Conservation (phyloP, 2,329 filamentous ascomycete genomes). For the Cercospora berteroae region DNA sequence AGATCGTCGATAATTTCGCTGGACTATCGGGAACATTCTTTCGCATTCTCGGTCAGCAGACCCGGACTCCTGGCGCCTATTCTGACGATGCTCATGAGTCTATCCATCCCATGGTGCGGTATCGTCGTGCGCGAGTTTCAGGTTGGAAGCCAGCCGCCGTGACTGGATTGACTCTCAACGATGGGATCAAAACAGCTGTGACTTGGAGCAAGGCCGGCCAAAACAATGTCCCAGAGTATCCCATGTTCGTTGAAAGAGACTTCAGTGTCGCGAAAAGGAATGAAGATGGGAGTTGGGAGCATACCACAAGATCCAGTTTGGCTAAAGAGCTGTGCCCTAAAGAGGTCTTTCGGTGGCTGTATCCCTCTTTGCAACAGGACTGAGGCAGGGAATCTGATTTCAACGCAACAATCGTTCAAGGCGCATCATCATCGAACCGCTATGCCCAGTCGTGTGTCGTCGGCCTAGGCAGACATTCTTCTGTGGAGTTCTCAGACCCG, state of each 20-base stretch:
- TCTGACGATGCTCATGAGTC: slow-evolving; percentile 7
- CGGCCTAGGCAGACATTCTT: neutral
- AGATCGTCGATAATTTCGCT: slow-evolving; percentile 21
- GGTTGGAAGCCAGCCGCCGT: slow-evolving; percentile 14
- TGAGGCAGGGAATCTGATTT: neutral
- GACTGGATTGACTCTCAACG: neutral
- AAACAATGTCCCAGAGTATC: neutral
- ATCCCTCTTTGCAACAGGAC: neutral
- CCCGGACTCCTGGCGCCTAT: slow-evolving; percentile 15
- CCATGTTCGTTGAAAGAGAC: neutral
- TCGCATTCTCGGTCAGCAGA: slow-evolving; percentile 9
- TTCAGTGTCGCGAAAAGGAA: neutral
- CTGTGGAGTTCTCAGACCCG: slow-evolving; percentile 62
- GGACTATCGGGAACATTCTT: slow-evolving; percentile 18
- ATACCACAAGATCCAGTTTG: neutral
- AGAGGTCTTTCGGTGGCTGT: neutral
- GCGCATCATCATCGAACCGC: neutral
- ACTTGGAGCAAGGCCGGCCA: neutral
- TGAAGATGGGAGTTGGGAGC: neutral
- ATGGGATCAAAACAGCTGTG: neutral
- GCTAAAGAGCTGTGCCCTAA: neutral
- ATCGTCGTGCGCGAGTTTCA: slow-evolving; percentile 7
- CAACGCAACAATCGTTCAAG: neutral
- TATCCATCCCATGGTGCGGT: slow-evolving; percentile 18
- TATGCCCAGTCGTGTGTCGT: neutral